phyloP scores from a whole-genome alignment of 148 eudicot species.

The Agrostemma githago region DNA sequence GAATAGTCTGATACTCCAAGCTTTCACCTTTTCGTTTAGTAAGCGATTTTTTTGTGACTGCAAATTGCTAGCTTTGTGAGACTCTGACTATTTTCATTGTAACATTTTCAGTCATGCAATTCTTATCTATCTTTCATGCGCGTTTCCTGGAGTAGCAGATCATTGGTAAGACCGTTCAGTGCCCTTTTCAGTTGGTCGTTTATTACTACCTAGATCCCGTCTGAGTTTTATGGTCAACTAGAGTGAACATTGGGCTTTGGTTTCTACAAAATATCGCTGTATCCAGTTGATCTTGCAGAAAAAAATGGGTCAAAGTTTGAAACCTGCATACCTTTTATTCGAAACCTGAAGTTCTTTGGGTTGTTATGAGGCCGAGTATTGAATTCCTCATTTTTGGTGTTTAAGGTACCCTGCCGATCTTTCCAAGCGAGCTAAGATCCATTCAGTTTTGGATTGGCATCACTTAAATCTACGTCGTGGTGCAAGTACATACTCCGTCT shows the following conservation, averaged over 20 bases:
- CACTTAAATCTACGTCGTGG: slow-evolving; percentile 82
- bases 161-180: slow-evolving; percentile 60
- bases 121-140: slow-evolving; percentile 65
- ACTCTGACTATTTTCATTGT: not conserved
- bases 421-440: slow-evolving; percentile 72
- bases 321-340: not conserved
- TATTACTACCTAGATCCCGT: not conserved
- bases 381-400: slow-evolving; percentile 6
- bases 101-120: slow-evolving; percentile 77
- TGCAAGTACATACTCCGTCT: slow-evolving; percentile 53
- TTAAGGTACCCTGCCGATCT: slow-evolving; percentile 89
- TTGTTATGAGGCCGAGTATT: not conserved
- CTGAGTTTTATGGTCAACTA: not conserved
- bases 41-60: not conserved
- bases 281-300: not conserved
- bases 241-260: not conserved
- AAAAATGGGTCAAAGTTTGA: not conserved
- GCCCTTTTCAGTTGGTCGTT: not conserved
- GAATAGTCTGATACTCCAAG: too few species aligned
- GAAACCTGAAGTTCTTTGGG: not conserved
- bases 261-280: not conserved
- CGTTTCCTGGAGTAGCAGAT: slow-evolving; percentile 87
- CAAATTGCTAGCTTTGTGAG: not conserved
- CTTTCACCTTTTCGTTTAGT: not conserved
- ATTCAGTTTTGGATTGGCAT: slow-evolving; percentile 97